Conservation (phyloP, 2,329 filamentous ascomycete genomes). For the Talaromyces sp. region DNA sequence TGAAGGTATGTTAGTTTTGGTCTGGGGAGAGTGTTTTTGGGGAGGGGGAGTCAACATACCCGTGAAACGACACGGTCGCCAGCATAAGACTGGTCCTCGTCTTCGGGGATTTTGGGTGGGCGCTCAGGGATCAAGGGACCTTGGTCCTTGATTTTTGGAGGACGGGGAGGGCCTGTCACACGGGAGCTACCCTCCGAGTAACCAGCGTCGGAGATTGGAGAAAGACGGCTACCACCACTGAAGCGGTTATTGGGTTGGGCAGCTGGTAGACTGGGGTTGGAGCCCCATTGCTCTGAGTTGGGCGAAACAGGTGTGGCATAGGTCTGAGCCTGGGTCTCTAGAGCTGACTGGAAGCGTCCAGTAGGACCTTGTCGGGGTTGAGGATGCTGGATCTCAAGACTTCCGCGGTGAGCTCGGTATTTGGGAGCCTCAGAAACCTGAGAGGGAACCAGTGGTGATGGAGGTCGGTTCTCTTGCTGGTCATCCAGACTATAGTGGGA, state of each 20-base stretch:
- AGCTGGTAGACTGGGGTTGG: slow-evolving; percentile 44
- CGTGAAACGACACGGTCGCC: slow-evolving; percentile 45
- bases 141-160: slow-evolving; percentile 59
- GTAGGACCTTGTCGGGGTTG: slow-evolving; percentile 66
- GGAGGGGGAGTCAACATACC: slow-evolving; percentile 25
- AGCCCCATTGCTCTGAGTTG: slow-evolving; percentile 50
- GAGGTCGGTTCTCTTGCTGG: slow-evolving; percentile 52
- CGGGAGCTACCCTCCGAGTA: slow-evolving; percentile 48
- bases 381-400: slow-evolving; percentile 65
- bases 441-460: slow-evolving; percentile 65
- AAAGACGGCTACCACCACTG: slow-evolving; percentile 44
- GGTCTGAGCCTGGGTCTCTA: slow-evolving; percentile 63
- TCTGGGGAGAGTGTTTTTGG: background rate
- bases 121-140: slow-evolving; percentile 61
- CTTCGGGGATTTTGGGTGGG: slow-evolving; percentile 43
- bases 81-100: slow-evolving; percentile 27
- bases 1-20: slow-evolving; percentile 17
- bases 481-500: slow-evolving; percentile 47
- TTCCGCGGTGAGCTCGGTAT: slow-evolving; percentile 67
- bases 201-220: slow-evolving; percentile 51
- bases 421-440: slow-evolving; percentile 61
- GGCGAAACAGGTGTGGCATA: slow-evolving; percentile 49
- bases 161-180: slow-evolving; percentile 48
- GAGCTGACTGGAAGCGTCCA: slow-evolving; percentile 61
- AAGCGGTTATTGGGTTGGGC: slow-evolving; percentile 36